phyloP scores from a whole-genome alignment of 257 asterid species.

The Salvia hispanica region DNA sequence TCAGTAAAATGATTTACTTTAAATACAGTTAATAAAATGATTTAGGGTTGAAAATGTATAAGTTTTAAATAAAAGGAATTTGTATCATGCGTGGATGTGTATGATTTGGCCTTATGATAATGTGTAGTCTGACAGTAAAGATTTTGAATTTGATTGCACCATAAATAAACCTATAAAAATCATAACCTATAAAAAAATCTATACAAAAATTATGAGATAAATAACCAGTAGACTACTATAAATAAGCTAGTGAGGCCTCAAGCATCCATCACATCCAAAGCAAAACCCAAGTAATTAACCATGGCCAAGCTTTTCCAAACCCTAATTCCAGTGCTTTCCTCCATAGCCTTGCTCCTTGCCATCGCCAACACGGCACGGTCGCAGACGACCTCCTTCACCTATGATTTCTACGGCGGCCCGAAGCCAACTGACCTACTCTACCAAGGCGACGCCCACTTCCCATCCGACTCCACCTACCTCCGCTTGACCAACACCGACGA shows the following conservation, averaged over 20 bases:
- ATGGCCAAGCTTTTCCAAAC: background rate
- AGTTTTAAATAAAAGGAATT: too few relatives aligned
- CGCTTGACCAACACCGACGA: conserved; percentile 1
- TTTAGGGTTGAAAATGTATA: too few relatives aligned
- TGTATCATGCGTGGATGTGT: too few relatives aligned
- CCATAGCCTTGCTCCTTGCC: background rate
- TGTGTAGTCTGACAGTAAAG: too few relatives aligned
- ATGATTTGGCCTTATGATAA: too few relatives aligned
- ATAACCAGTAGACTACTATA: too few relatives aligned
- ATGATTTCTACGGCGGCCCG: background rate
- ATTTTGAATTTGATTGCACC: too few relatives aligned
- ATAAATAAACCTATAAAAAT: too few relatives aligned
- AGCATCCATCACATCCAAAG: background rate
- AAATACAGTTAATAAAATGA: too few relatives aligned
- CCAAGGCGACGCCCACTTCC: conserved; percentile 11
- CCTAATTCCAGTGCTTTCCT: background rate
- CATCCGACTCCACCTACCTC: background rate
- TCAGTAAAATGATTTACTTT: too few relatives aligned
- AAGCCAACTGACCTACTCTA: background rate
- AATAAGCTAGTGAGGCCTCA: background rate
- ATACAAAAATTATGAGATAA: too few relatives aligned
- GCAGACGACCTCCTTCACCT: background rate
- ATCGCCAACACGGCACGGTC: background rate
- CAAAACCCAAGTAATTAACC: background rate
- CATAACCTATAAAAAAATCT: too few relatives aligned